Evolutionary conservation across 1,284 basidiomycete genomes (phyloP), one percentile per base, ranked within the genome.

Genomic region (Cronartium quercuum): DNA sequence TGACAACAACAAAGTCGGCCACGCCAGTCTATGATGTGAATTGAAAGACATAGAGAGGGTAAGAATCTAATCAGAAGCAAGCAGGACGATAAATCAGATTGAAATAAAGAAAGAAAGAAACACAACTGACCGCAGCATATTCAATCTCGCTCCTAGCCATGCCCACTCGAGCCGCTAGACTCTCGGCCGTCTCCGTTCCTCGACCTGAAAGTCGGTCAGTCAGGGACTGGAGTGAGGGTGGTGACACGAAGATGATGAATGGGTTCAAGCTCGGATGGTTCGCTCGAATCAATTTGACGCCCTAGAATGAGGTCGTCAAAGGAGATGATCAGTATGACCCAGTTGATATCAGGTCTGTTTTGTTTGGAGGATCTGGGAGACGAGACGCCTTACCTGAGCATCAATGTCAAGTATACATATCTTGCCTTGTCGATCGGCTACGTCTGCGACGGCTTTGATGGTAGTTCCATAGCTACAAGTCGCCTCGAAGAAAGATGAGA

Each of bases 381-480:
- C 13, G 24, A 51, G 47, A 51, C 6, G 4, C 7, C 85, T 76
- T 80, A 90, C 91, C 88, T 95, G 94, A 13, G 92, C 89, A 81
- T 99, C 95, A 78, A 99, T 98, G 82, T 99, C 95, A 60, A 99
- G 87, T 70, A 99, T 89, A 81, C 95, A 98, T 15, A 92, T 84
- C 69, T 82, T 82, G 3, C 78, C 78, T 44, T 89, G 90, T 44
- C 81, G 76, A 38, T 78, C 78, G 12, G 82, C 80, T 40, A 87
- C 85, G 68, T 84, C 85, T 74, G 84, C 81, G 24, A 88, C 84
- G 7, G 86, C 89, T 77, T 88, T 86, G 77, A 90, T 89, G 75
- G 90, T 92, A 2, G 95, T 98, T 35, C 95, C 96, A 81, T 98
- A 86, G 78, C 83, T 84, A 66, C 10, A 9, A 38, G 9, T 7